phyloP scores from a whole-genome alignment of 768 basidiomycete genomes.

The Termitomyces sp. region DNA sequence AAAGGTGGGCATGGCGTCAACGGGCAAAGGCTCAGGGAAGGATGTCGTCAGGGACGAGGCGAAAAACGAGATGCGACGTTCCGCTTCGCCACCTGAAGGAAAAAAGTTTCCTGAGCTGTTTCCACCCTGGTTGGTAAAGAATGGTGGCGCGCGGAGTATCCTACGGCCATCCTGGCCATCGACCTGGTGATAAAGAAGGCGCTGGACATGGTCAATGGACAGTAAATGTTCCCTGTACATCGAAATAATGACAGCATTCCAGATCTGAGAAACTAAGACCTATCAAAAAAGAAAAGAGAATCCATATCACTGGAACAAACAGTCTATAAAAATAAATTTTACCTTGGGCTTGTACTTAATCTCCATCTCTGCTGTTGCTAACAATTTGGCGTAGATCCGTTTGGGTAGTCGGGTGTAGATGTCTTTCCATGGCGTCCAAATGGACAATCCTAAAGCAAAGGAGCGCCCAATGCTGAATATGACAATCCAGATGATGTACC shows the following conservation, averaged over 20 bases:
- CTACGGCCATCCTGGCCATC: constrained; percentile 86
- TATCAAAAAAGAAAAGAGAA: constrained; percentile 14
- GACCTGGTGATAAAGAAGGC: constrained; percentile 94
- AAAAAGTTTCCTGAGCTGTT: constrained; percentile 78
- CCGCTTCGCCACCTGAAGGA: constrained; percentile 90
- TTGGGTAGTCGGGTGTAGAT: constrained; percentile 95
- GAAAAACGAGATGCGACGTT: constrained; percentile 98
- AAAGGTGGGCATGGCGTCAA: constrained; percentile 99
- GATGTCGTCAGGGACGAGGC: constrained; percentile 95
- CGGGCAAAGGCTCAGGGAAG: constrained; percentile 89
- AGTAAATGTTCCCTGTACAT: constrained; percentile 99
- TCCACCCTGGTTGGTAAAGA: constrained; percentile 90
- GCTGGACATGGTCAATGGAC: constrained; percentile 97
- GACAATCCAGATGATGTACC: constrained; percentile 99
- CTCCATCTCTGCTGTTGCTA: constrained; percentile 97
- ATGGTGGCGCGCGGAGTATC: constrained; percentile 91
- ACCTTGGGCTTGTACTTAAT: constrained; percentile 99
- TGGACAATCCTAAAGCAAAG: constrained; percentile 89
- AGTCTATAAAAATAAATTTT: neutral
- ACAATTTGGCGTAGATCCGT: constrained; percentile 94
- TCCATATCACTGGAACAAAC: neutral
- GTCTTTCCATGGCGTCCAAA: constrained; percentile 99
- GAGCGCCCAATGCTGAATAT: constrained; percentile 89
- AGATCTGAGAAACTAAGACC: constrained; percentile 96
- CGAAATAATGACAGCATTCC: constrained; percentile 99